Percentiles rank a stretch among this genome's conserved stretches.
Evolutionary conservation across 768 basidiomycete species (phyloP).

Genomic region (Tremella yokohamensis): DNA sequence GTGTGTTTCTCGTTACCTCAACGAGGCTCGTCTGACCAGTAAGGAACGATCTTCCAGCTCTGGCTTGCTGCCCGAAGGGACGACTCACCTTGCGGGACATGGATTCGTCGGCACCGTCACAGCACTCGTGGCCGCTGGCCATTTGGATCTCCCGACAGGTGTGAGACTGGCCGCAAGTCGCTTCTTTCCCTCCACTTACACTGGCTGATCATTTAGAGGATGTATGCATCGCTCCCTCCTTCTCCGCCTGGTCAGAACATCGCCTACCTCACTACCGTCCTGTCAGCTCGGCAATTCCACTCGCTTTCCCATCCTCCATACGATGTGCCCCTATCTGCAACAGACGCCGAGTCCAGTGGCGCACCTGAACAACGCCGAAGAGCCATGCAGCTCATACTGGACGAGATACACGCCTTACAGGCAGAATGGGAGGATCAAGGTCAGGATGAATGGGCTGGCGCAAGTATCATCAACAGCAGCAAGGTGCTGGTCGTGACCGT

Average conservation of each 20-base stretch:
- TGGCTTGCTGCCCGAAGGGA: slow-evolving; percentile 34
- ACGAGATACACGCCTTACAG: slow-evolving; percentile 43
- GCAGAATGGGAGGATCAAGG: slow-evolving; percentile 26
- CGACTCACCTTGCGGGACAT: slow-evolving; percentile 45
- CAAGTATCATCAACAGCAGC: slow-evolving; percentile 45
- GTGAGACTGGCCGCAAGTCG: slow-evolving; percentile 40
- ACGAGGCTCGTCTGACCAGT: not conserved
- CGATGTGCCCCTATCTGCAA: slow-evolving; percentile 20
- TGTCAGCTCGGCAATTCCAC: slow-evolving; percentile 45
- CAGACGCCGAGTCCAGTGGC: slow-evolving; percentile 18
- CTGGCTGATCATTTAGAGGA: slow-evolving; percentile 16
- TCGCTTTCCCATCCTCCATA: slow-evolving; percentile 35
- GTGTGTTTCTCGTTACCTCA: slow-evolving; percentile 14
- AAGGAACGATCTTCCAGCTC: slow-evolving; percentile 47
- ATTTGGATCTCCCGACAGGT: slow-evolving; percentile 40
- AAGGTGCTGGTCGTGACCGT: slow-evolving; percentile 46
- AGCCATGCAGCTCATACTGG: slow-evolving; percentile 43
- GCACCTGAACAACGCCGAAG: slow-evolving; percentile 19
- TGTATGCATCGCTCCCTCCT: slow-evolving; percentile 38
- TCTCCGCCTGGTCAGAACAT: slow-evolving; percentile 14
- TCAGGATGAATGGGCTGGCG: slow-evolving; percentile 43
- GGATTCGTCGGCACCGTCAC: slow-evolving; percentile 49
- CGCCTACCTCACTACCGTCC: slow-evolving; percentile 35
- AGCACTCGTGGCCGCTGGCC: slow-evolving; percentile 42
- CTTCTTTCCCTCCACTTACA: not conserved